A percentile compares a stretch with the other conserved stretches of the same genome.
Conservation (phyloP, 371 early-diverging fungal species). For the Mortierella sp. region DNA sequence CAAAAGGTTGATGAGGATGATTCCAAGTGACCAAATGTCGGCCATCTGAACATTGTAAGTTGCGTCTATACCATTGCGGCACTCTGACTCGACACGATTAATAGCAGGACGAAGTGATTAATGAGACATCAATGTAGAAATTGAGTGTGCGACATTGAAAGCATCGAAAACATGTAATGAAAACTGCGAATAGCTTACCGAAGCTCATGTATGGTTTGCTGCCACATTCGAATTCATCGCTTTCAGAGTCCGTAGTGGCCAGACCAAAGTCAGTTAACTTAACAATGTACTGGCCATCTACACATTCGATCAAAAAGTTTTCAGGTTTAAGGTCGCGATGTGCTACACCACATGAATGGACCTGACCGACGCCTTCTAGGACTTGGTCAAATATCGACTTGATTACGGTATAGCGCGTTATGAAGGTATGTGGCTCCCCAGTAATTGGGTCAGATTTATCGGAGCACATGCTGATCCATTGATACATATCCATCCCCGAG, state of each 20-base stretch:
- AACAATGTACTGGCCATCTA: slow-evolving; percentile 53
- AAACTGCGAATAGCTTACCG: slow-evolving; percentile 26
- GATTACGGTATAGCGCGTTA: slow-evolving; percentile 73
- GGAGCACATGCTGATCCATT: slow-evolving; percentile 71
- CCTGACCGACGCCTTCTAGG: slow-evolving; percentile 83
- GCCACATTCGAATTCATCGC: slow-evolving; percentile 84
- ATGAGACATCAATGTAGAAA: background rate
- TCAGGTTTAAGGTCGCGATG: slow-evolving; percentile 96
- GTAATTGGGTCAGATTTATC: slow-evolving; percentile 70
- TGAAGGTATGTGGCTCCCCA: slow-evolving; percentile 60
- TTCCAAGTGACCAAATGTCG: slow-evolving; percentile 77
- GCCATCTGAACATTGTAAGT: slow-evolving; percentile 66
- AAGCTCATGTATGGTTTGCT: slow-evolving; percentile 78
- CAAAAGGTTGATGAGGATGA: slow-evolving; percentile 71
- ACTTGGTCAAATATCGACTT: slow-evolving; percentile 85
- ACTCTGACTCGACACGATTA: slow-evolving; percentile 53
- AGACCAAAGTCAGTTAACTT: slow-evolving; percentile 88
- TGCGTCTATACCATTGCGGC: slow-evolving; percentile 67
- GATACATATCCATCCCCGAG: slow-evolving; percentile 84
- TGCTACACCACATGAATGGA: slow-evolving; percentile 82
- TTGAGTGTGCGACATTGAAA: background rate
- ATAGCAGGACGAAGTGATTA: background rate
- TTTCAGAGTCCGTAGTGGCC: slow-evolving; percentile 74
- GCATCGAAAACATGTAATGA: background rate
- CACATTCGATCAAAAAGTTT: slow-evolving; percentile 80